Evolutionary conservation across 140 eudicot genomes (phyloP), one percentile per base, ranked within the genome.

Genomic region (Anethum foeniculum): DNA sequence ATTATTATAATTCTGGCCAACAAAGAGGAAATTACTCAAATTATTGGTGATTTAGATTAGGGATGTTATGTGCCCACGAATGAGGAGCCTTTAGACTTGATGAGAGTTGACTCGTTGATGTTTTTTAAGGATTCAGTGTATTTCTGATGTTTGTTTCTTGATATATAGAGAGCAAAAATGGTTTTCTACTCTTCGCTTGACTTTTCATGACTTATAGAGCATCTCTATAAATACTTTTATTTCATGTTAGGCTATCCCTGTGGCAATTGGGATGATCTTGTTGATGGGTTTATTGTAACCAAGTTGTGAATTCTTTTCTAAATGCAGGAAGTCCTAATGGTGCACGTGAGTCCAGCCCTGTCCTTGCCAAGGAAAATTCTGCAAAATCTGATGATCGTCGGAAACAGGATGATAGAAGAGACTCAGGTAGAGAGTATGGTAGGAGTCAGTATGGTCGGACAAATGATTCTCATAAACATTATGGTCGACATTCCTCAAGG

Each of bases 321-420:
- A 67, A 81, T 83, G 28, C 88, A 94, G 97, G 88, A 77, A 91
- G 96, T 77, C 96, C 96, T 72, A 80, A 44, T 6, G 84, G 78
- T 79, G 91, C 82, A n/a, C 90, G 83, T 48, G 85, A 86, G 71
- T 83, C 86, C 71, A 88, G 91, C 74, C 90, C 96, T 67, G 54
- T 76, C 54, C 87, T 51, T 81, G 71, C 86, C 30, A 80, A 78
- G 73, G 85, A 83, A 47, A 86, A 83, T 71, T 52, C n/a, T 79
- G 79, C 81, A 48, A 86, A 82, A 83, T 76, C 25, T 48, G 85
- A 84, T 78, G 82, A 81, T 78, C 83, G 81, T 28, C 80, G 73
- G 28, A 90, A 71, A 78, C 84, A 80, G 81, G 91, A 86, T 83
- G 92, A 86, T 77, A 69, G 71, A 62, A 82, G 80, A 84, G 89